phyloP scores from a whole-genome alignment of 108 stramenopile species.

The Chaetoceros muelleri region DNA sequence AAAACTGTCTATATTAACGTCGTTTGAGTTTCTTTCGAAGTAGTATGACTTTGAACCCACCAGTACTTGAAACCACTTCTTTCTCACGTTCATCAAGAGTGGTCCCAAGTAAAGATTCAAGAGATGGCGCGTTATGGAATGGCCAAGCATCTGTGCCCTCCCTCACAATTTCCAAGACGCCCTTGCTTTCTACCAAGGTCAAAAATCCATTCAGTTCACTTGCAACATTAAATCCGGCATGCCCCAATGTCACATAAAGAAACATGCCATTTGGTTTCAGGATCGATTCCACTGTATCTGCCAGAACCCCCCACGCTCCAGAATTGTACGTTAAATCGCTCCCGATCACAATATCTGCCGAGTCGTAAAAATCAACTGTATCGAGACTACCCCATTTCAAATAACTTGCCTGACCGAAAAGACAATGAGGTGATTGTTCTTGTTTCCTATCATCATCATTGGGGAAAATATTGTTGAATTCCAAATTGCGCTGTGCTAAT shows the following conservation, averaged over 20 bases:
- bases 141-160: not conserved
- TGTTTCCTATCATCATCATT: not conserved
- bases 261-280: constrained; percentile 32
- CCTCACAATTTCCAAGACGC: not conserved
- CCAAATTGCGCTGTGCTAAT: constrained; percentile 33
- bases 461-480: constrained; percentile 17
- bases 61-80: constrained; percentile 3
- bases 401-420: constrained; percentile 10
- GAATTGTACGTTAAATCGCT: constrained; percentile 63
- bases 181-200: constrained; percentile 20
- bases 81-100: constrained; percentile 1
- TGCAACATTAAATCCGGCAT: constrained; percentile 56
- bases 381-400: constrained; percentile 49
- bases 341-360: constrained; percentile 45
- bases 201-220: constrained; percentile 56
- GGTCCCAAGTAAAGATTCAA: not conserved
- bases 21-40: constrained; percentile 1
- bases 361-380: constrained; percentile 32
- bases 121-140: not conserved
- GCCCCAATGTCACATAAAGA: constrained; percentile 52
- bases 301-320: constrained; percentile 41
- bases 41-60: constrained; percentile 11
- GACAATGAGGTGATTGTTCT: not conserved
- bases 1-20: no score
- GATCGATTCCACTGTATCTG: constrained; percentile 47